Percentiles rank a stretch among this genome's conserved stretches.
Evolutionary conservation across 163 green algal genomes (phyloP).

Genomic region (Chlamydomonas reinhardtii): DNA sequence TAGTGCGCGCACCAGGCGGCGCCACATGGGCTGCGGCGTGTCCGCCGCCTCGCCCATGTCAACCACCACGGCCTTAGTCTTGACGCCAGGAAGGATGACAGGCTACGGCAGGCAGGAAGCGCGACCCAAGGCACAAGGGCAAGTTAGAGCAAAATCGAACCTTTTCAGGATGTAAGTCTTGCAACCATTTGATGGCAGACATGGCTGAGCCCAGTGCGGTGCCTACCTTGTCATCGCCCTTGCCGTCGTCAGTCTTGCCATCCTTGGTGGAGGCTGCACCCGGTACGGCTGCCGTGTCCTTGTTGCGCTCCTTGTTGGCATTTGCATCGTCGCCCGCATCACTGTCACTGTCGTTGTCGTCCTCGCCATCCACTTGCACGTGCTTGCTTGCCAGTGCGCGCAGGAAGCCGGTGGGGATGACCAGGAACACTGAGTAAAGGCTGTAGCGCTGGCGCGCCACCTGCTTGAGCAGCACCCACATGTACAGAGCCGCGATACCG

Average conservation of each 20-base stretch:
- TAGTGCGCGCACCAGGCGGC: slow-evolving; percentile 17
- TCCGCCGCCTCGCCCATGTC: slow-evolving; percentile 35
- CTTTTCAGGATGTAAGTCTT: neutral
- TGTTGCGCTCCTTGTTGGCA: slow-evolving; percentile 42
- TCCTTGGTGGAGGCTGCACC: neutral
- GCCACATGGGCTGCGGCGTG: slow-evolving; percentile 39
- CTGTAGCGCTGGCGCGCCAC: slow-evolving; percentile 53
- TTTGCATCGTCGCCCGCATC: slow-evolving; percentile 42
- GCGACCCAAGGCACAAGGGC: neutral
- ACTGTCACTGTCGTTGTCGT: slow-evolving; percentile 54
- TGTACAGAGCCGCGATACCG: slow-evolving; percentile 33
- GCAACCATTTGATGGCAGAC: neutral
- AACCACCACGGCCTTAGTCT: slow-evolving; percentile 47
- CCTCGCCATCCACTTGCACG: slow-evolving; percentile 49
- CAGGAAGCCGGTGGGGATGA: slow-evolving; percentile 65
- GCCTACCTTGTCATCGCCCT: slow-evolving; percentile 21
- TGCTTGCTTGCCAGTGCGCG: slow-evolving; percentile 64
- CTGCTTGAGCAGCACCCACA: slow-evolving; percentile 45
- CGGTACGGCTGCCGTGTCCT: neutral
- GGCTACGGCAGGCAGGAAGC: neutral
- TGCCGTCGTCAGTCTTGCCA: neutral
- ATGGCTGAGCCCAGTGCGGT: too few species aligned
- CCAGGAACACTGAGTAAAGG: slow-evolving; percentile 61
- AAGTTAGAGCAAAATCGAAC: neutral
- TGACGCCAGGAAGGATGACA: slow-evolving; percentile 42